Base-by-base conservation (phyloP, 108 stramenopile species). In the Skeletonema costatum region DNA sequence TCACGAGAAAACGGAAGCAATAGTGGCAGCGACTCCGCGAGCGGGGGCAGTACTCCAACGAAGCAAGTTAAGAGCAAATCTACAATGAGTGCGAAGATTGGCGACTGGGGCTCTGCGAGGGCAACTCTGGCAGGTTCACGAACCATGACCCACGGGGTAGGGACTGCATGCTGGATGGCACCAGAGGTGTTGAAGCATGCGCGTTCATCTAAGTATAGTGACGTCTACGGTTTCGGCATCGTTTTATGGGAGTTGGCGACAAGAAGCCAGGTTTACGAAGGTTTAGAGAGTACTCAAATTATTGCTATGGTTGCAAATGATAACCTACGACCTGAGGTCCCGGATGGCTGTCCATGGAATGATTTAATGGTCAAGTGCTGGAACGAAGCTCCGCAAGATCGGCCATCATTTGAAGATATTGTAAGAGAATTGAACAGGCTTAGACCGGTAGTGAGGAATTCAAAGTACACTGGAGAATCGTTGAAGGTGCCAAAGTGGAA, bases 101-200 rank as follows among this genome's bases (percentile, higher is more conserved):
- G 98, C 9, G 98, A 99, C 80, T 99, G 97, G 97, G 96, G 97
- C 25, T 97, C 94, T 21, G 97, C 98, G 31, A 81, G 98, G 38
- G 97, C 97, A 53, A 86, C 92, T 9, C 72, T 93, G 48, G 89
- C 93, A 11, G 93, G 93, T 5, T 91, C 91, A 19, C 76, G 90
- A 68, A 97, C 93, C 11, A 97, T 98, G 96, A 97, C 98, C 4
- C 98, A 97, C 77, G 97, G 97, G n/a, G 97, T 97, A 14, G 98
- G 98, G 56, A 98, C 97, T 13, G 96, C 98, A 21, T 97, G 97
- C 73, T 99, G 97, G 97, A 81, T 98, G 51, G 97, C 98, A 10
- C 98, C 98, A 0, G 98, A 99, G 89, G 97, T 98, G 13, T 90
- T 97, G 68, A 93, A 93, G 61, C 90, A 91, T 51, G 92, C 89